These are phyloP conservation scores for Neofusicoccum laricinum DNA, from an alignment of 2,329 filamentous ascomycete genomes.

Conservation along the genomic window DNA sequence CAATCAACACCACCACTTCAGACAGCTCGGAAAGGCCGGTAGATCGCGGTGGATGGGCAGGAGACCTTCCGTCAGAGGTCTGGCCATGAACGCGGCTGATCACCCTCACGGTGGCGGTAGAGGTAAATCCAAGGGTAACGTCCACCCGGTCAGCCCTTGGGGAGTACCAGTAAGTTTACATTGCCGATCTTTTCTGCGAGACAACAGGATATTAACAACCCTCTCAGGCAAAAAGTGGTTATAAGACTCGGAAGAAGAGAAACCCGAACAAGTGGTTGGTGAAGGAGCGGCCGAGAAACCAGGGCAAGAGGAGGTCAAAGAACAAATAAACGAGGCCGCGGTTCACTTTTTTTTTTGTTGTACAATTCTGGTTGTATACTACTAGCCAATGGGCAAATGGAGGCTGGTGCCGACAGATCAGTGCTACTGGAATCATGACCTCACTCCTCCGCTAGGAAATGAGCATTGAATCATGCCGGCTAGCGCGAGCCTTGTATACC, in stretches of 20 bases:
- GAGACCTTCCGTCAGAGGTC: conserved; percentile 89
- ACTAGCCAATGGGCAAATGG: neutral
- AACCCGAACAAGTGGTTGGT: conserved; percentile 94
- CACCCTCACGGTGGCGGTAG: conserved; percentile 98
- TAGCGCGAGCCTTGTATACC: no score
- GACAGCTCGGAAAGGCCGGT: conserved; percentile 91
- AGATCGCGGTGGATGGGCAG: conserved; percentile 92
- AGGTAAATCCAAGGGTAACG: conserved; percentile 99
- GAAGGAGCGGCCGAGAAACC: conserved; percentile 76
- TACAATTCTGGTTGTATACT: conserved; percentile 8
- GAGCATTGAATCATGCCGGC: no score
- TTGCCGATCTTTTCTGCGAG: neutral
- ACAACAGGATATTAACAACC: neutral
- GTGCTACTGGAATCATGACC: no score
- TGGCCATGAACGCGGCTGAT: conserved; percentile 98
- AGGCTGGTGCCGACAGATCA: neutral
- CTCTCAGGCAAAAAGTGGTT: conserved; percentile 69
- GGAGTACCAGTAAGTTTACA: conserved; percentile 75
- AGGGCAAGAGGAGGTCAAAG: conserved; percentile 71
- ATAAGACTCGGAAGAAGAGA: conserved; percentile 85
- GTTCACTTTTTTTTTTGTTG: neutral
- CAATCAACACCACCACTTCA: conserved; percentile 88
- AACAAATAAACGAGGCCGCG: conserved; percentile 21
- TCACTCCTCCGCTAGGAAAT: no score
- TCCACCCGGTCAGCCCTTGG: conserved; percentile 93